Evolutionary conservation across 2,329 filamentous ascomycete genomes (phyloP), one percentile per base, ranked within the genome.

Genomic region (Penicillium hesseltinei): DNA sequence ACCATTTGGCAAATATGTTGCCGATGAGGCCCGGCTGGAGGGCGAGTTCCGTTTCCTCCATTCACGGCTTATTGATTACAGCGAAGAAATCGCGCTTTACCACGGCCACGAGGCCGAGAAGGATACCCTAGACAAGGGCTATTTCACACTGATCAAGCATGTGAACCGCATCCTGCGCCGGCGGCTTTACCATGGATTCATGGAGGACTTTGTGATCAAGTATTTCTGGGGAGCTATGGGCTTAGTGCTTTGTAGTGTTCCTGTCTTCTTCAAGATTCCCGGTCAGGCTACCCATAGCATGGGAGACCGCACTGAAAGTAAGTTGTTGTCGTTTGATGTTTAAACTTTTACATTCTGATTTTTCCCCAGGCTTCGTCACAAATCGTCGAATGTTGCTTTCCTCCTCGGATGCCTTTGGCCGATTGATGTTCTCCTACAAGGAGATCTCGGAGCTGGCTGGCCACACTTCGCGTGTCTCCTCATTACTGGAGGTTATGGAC

Each of bases 151-250:
- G 38, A 99, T 99, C 79, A 97, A 97, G 77, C 94, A 99, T 76
- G 93, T 99, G 71, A 99, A 99, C 75, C 88, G 96, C 70, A 97
- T 97, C 63, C 78, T 99, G 60, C 84, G 92, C 39, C 83, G 91
- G 61, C 86, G 94, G 48, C 90, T 99, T 73, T 97, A 97, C 74
- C 93, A 99, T 73, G 93, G 92, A n/a, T 88, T 99, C 69, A 97
- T 97, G 93, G 94, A 99, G 73, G 94, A 99, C 74, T 99, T 97
- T 75, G 91, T 97, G 57, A 96, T 99, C 76, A 99, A 99, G 76
- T 99, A 99, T 73, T 94, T 97, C 77, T 99, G 94, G 94, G 94
- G 94, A 40, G 93, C 94, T 2, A 76, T 99, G 43, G 94, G 94
- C 1, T 82, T 99, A 62, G 76, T 96, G 62, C 86, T 99, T 10